A percentile compares a stretch with the other conserved stretches of the same genome.
phyloP scores from a whole-genome alignment of 371 early-diverging fungal species.

The Mortierella sp. region DNA sequence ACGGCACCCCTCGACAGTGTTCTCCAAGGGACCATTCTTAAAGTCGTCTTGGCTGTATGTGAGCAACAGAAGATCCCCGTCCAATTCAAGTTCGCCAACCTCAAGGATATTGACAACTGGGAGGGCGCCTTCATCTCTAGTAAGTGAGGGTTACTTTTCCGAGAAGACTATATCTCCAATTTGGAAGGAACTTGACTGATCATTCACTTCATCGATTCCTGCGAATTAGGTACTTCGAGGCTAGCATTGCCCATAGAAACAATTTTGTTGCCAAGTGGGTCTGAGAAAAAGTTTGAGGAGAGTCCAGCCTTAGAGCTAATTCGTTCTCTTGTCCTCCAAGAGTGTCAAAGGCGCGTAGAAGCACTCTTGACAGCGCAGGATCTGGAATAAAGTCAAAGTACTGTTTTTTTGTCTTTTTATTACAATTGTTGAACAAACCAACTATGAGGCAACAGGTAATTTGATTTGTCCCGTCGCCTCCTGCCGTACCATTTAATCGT shows the following conservation, averaged over 20 bases:
- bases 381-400: background rate
- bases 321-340: conserved; percentile 18
- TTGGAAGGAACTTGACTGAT: background rate
- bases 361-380: conserved; percentile 8
- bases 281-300: conserved; percentile 7
- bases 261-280: conserved; percentile 32
- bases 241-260: conserved; percentile 65
- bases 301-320: conserved; percentile 21
- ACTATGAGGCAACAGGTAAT: background rate
- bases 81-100: conserved; percentile 62
- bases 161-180: background rate
- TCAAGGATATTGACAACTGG: conserved; percentile 65
- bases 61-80: conserved; percentile 63
- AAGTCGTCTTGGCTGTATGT: conserved; percentile 60
- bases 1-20: conserved; percentile 73
- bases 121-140: conserved; percentile 73
- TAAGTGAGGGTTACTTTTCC: conserved; percentile 26
- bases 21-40: conserved; percentile 69
- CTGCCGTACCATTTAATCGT: conserved; percentile 26
- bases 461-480: background rate
- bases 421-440: background rate
- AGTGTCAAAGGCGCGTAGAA: conserved; percentile 27
- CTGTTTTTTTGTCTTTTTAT: background rate
- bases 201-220: too few species aligned
- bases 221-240: conserved; percentile 63